Evolutionary conservation across 805 yeast species (phyloP), one percentile per base, ranked within the genome.

Genomic region (Barnettozyma siamensis): DNA sequence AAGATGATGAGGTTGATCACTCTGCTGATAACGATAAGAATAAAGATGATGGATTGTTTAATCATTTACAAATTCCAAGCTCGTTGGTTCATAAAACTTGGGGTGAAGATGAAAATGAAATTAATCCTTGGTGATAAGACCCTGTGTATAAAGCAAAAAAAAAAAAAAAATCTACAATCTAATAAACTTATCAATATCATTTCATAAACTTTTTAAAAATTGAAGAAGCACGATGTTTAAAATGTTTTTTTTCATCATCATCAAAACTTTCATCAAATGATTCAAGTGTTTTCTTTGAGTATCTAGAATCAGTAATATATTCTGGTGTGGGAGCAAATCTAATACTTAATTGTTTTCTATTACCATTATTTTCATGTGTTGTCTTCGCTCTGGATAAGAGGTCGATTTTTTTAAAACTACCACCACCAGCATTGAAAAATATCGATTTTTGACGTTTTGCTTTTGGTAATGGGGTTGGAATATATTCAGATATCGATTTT

Each of bases 51-150:
- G 78, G 72, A 37, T 48, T 70, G 35, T 77, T 73, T 57, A 71
- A 67, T 43, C 69, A 66, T 42, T 60, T 77, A 35, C 69, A 65
- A 46, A 55, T 67, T 45, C 84, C 82, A 2, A 60, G 69, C 38
- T 62, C 73, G 4, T 59, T 70, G 43, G 77, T 70, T 2, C 81
- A 73, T 49, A 73, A 71, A 50, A 58, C 67, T 20, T 73, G 79
- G 78, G 69, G 78, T 54, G 74, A 69, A 5, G 71, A 69, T 57
- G 75, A 70, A 13, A 62, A 57, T 15, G 70, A 67, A 38, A 63
- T 64, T 4, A 83, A 83, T 53, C 93, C 89, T 5, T 83, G 93
- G 93, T 50, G 35, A 35, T 21, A 6, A 21, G 6, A n/a, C 9
- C 9, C 9, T 21, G 24, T 21, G 9, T 9, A 21, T 21, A 21